Base-by-base conservation (phyloP, 768 basidiomycete species). In the Chalciporus pseudorubinellus region DNA sequence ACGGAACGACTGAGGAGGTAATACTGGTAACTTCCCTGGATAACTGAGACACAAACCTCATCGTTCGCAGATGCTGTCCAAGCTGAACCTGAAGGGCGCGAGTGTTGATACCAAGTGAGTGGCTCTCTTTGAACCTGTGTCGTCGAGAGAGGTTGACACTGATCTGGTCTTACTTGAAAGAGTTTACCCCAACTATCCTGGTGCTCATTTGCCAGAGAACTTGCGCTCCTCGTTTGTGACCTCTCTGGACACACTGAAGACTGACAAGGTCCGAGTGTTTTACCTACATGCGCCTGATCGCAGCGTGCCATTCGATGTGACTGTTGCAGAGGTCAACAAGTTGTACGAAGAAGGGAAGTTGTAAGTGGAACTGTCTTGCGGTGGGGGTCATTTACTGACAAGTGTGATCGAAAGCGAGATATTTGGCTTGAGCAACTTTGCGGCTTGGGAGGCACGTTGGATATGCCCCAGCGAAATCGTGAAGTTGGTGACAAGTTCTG, bases 271-370 rank as follows among this genome's bases (percentile, higher is more conserved):
- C 14, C 14, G 34, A n/a, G 34, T 36, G 34, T 36, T 36, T 36
- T 72, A 72, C 46, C 57, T 73, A 19, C 71, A 73, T 42, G 67
- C 66, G 9, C 72, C 72, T 1, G 71, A 72, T 46, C 46, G 71
- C n/a, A 63, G 60, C 43, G 63, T 68, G 1, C 70, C 71, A 0
- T 71, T 69, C 47, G 70, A 68, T 49, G 69, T 70, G 7, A 73
- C 72, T 1, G 56, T 68, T 9, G 57, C 62, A 6, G 67, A 64
- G 26, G 58, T 69, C 12, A 62, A 73, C 42, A 60, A 67, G 52
- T 50, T 73, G 31, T 68, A 72, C 44, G 65, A 70, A 50, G 58
- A 69, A 39, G 72, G 72, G 0, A 57, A 65, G 33, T 72, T 71
- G 70, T 73, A 48, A 47, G 68, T 9, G n/a, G 11, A 26, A 72